These are phyloP conservation scores for Cinchona pubescens DNA, from an alignment of 257 asterid species.

Conservation along the genomic window DNA sequence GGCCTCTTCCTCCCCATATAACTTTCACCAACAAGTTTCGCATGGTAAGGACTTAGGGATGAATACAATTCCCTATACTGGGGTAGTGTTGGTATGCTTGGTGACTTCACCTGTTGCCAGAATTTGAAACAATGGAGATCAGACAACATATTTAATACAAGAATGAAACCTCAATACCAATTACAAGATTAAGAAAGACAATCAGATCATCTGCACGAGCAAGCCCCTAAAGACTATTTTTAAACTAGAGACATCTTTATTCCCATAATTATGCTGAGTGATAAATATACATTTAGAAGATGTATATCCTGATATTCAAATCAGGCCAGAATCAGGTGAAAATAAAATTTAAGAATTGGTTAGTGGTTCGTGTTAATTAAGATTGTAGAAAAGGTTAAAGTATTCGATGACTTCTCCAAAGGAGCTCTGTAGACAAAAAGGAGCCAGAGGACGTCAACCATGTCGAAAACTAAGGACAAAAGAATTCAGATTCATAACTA, in stretches of 20 bases:
- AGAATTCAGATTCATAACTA: not conserved
- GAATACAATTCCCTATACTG: slow-evolving; percentile 71
- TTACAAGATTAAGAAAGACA: too few species aligned
- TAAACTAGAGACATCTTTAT: not conserved
- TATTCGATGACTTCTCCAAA: not conserved
- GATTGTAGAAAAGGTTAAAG: not conserved
- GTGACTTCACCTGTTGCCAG: slow-evolving; percentile 68
- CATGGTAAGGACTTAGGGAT: slow-evolving; percentile 69
- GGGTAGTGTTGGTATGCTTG: slow-evolving; percentile 80
- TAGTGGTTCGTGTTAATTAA: not conserved
- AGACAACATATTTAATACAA: slow-evolving; percentile 9
- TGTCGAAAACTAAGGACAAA: not conserved
- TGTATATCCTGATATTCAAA: not conserved
- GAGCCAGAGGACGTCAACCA: not conserved
- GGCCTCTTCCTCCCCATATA: slow-evolving; percentile 90
- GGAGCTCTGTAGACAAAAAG: not conserved
- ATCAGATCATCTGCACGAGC: not conserved
- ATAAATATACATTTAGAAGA: not conserved
- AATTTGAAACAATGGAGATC: slow-evolving; percentile 25
- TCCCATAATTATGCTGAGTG: not conserved
- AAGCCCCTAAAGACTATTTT: not conserved
- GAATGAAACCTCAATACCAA: not conserved
- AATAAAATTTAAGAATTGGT: not conserved
- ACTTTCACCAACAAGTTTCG: slow-evolving; percentile 92
- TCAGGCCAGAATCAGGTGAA: not conserved